Base-by-base conservation (phyloP, 1,284 basidiomycete species). In the Trametes hirsuta region DNA sequence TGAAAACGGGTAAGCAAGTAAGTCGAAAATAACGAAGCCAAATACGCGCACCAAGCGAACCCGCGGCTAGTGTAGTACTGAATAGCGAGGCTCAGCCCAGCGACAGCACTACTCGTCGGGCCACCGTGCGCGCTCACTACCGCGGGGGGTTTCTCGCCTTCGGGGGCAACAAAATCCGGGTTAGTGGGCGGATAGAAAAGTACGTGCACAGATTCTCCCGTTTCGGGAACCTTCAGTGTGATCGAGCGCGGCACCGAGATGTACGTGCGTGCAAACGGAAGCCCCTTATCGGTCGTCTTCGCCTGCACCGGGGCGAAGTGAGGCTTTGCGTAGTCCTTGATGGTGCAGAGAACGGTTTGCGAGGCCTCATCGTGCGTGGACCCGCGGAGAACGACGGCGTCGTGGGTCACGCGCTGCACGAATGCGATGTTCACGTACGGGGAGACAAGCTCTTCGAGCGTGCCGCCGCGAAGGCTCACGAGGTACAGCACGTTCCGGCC, bases 1-100 rank as follows among this genome's bases (percentile, higher is more conserved):
- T 88, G 58, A 57, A n/a, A 1, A 6, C 11, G 14, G 11, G 40
- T 52, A 12, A 47, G 42, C 11, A 4, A 18, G 3, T 42, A 34
- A 53, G 46, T 58, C 39, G 40, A 40, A 35, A 35, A n/a, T 22
- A 14, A 35, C 22, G 11, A n/a, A 6, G 15, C 34, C 1, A 48
- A 22, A 45, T 22, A 22, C 1, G 70, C 78, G 47, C 65, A 85
- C 83, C 85, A 87, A 8, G 78, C 85, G 76, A 77, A 90, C 18
- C 88, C 88, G 4, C 88, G 79, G n/a, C 80, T 82, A 0, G 87
- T 90, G 64, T 83, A 92, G 68, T 81, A 91, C 61, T 87, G 85
- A 48, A 76, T 79, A 42, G 70, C 73, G 76, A 82, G 81, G n/a
- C 75, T 72, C 34, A 92, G 70, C 0, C 78, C 80, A 53, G 84